Evolutionary conservation across 2,329 filamentous ascomycete species (phyloP).

Genomic region (Fusarium solani-melongenae): DNA sequence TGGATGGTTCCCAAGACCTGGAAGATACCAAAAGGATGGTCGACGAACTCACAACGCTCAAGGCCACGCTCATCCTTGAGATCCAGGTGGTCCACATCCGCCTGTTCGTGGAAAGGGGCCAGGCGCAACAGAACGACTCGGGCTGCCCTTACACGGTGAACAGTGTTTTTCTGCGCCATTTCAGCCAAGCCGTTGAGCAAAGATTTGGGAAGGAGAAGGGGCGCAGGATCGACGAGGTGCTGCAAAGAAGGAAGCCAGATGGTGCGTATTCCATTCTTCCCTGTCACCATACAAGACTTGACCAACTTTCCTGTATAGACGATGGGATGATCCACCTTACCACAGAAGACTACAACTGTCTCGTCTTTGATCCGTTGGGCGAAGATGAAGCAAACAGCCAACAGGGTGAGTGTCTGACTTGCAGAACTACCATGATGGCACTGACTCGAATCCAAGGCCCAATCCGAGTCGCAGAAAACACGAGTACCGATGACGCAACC

Average conservation of each 20-base stretch:
- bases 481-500: neutral
- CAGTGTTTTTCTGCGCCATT: neutral
- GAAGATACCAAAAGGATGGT: neutral
- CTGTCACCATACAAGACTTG: neutral
- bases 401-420: neutral
- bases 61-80: neutral
- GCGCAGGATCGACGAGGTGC: neutral
- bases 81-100: constrained; percentile 3
- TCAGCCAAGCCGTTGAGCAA: constrained; percentile 2
- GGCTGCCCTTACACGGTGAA: neutral
- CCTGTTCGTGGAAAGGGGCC: neutral
- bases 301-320: neutral
- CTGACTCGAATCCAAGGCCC: too few species aligned
- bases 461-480: neutral
- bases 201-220: neutral
- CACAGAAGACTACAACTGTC: constrained; percentile 3
- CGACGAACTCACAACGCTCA: neutral
- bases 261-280: neutral
- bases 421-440: too few species aligned
- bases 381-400: neutral
- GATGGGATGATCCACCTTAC: constrained; percentile 7
- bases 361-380: neutral
- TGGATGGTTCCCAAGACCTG: neutral
- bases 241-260: neutral
- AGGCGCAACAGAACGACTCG: neutral